These are phyloP conservation scores for Phanerodontia chrysosporium DNA, from an alignment of 768 basidiomycete genomes.

Conservation along the genomic window DNA sequence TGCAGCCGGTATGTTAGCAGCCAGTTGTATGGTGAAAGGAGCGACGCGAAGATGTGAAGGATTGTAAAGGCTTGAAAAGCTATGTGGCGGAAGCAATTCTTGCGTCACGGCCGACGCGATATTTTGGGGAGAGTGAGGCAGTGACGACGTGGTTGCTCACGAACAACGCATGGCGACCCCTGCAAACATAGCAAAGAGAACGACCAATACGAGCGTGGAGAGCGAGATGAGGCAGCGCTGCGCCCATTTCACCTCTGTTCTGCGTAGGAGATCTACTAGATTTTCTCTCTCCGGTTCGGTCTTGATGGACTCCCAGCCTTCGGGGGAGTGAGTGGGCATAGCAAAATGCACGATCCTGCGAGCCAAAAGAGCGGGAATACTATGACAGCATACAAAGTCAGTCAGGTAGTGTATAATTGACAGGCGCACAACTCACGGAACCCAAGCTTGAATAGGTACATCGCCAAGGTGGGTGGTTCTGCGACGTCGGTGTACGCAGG, in stretches of 20 bases:
- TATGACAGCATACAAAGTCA: slow-evolving; percentile 14
- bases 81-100: no score
- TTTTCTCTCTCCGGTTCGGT: slow-evolving; percentile 31
- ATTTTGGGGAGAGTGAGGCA: no score
- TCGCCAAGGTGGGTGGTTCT: slow-evolving; percentile 41
- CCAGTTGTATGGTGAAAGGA: no score
- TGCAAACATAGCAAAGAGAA: not conserved
- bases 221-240: slow-evolving; percentile 32
- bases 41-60: no score
- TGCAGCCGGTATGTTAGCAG: no score
- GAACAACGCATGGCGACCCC: no score
- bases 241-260: slow-evolving; percentile 39
- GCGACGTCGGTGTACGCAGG: slow-evolving; percentile 31
- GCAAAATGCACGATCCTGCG: slow-evolving; percentile 35
- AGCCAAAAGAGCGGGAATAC: slow-evolving; percentile 51
- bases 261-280: slow-evolving; percentile 29
- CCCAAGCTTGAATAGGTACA: slow-evolving; percentile 46
- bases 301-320: slow-evolving; percentile 33
- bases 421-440: slow-evolving; percentile 35
- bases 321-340: slow-evolving; percentile 36
- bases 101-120: no score
- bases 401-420: not conserved
- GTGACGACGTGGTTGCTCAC: no score
- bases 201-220: slow-evolving; percentile 13
- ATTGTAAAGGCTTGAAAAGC: no score